Conservation (phyloP, 352 stramenopile genomes). For the Thalassiosira oceanica region DNA sequence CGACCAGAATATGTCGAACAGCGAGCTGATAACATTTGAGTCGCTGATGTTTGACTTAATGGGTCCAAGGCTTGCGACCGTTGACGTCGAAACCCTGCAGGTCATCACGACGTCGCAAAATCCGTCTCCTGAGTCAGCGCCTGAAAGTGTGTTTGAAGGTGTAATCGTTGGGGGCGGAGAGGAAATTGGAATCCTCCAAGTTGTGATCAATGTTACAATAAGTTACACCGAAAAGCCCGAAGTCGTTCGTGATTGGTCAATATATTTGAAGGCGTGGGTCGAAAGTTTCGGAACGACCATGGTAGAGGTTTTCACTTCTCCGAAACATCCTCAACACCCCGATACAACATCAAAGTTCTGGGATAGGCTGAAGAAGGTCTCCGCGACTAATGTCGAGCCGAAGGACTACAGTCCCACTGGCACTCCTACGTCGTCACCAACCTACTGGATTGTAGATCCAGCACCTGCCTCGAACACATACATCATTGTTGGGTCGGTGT, state of each 20-base stretch:
- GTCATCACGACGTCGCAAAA: constrained; percentile 26
- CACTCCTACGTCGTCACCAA: constrained; percentile 23
- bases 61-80: constrained; percentile 17
- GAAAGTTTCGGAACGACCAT: constrained; percentile 47
- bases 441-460: constrained; percentile 41
- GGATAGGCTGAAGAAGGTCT: constrained; percentile 40
- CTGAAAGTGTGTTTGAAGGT: constrained; percentile 20
- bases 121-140: constrained; percentile 7
- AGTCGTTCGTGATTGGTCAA: constrained; percentile 40
- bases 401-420: constrained; percentile 18
- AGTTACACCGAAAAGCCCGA: constrained; percentile 22
- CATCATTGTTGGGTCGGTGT: constrained; percentile 14
- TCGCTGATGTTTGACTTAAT: constrained; percentile 38
- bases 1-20: constrained; percentile 41
- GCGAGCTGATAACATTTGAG: constrained; percentile 39
- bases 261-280: constrained; percentile 57
- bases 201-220: constrained; percentile 44
- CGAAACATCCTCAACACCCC: constrained; percentile 49
- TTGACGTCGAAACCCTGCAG: constrained; percentile 21
- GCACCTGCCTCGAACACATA: constrained; percentile 14
- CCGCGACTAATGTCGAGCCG: constrained; percentile 25
- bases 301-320: constrained; percentile 49
- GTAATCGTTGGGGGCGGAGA: not conserved
- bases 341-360: constrained; percentile 48
- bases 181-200: constrained; percentile 26